A percentile compares a stretch with the other conserved stretches of the same genome.
Evolutionary conservation across 2,329 filamentous ascomycete species (phyloP).

Genomic region (Laburnicola sp.): DNA sequence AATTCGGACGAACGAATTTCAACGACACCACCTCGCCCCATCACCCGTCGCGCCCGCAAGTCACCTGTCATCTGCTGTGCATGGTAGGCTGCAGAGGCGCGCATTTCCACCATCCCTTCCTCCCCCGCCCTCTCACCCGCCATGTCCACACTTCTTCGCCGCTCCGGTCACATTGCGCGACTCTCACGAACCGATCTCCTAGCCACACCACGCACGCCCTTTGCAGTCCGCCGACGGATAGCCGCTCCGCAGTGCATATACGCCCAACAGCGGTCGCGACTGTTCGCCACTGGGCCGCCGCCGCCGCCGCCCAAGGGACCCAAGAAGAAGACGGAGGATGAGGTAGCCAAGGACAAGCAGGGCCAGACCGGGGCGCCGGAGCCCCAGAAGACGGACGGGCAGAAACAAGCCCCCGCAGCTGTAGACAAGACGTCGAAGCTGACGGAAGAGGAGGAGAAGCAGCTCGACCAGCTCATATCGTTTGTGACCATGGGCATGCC

Average conservation of each 20-base stretch:
- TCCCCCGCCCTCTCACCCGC: conserved; percentile 37
- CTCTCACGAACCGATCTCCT: conserved; percentile 62
- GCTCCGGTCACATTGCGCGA: conserved; percentile 67
- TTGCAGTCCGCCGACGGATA: conserved; percentile 40
- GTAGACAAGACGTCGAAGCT: conserved; percentile 49
- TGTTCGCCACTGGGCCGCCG: conserved; percentile 46
- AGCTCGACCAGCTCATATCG: conserved; percentile 60
- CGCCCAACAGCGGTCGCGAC: conserved; percentile 48
- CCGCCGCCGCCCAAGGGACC: conserved; percentile 29
- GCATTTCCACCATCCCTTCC: conserved; percentile 11
- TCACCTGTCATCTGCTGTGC: conserved; percentile 13
- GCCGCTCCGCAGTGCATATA: conserved; percentile 49
- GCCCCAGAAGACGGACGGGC: conserved; percentile 47
- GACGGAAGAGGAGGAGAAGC: conserved; percentile 59
- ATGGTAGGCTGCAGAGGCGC: conserved; percentile 20
- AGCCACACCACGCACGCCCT: conserved; percentile 54
- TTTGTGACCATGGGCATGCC: conserved; percentile 64
- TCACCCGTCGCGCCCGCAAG: conserved; percentile 10
- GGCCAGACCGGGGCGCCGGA: conserved; percentile 37
- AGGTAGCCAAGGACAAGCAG: conserved; percentile 28
- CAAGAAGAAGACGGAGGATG: conserved; percentile 36
- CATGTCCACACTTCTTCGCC: conserved; percentile 70
- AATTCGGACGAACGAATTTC: conserved; percentile 12
- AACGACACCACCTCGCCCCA: conserved; percentile 14
- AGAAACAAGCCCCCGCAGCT: conserved; percentile 44